These are phyloP conservation scores for Pichia sp. DNA, from an alignment of 1,139 yeast species.

Conservation along the genomic window DNA sequence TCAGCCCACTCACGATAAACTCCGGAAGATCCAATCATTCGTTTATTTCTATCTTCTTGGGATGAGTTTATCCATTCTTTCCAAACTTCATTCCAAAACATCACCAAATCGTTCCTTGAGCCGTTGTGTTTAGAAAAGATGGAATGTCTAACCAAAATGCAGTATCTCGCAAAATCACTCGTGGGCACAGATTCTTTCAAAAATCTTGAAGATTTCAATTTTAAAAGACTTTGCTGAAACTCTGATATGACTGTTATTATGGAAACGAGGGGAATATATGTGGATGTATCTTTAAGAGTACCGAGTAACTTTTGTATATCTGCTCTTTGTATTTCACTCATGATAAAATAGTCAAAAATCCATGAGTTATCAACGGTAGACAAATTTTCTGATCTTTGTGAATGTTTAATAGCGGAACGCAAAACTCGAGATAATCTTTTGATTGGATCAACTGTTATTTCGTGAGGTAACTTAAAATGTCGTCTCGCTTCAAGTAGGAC, in stretches of 20 bases:
- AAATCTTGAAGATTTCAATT: slow-evolving; percentile 14
- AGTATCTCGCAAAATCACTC: slow-evolving; percentile 26
- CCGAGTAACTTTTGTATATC: slow-evolving; percentile 7
- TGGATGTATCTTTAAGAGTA: slow-evolving; percentile 1
- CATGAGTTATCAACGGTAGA: slow-evolving; percentile 1
- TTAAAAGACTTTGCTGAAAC: slow-evolving; percentile 10
- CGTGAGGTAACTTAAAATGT: slow-evolving; percentile 20
- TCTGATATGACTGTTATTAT: slow-evolving; percentile 11
- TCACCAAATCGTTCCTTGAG: slow-evolving; percentile 16
- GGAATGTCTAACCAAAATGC: slow-evolving; percentile 16
- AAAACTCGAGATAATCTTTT: slow-evolving; percentile 9
- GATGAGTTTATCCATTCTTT: slow-evolving; percentile 18
- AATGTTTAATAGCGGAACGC: slow-evolving; percentile 5
- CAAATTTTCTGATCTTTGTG: neutral
- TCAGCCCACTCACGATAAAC: slow-evolving; percentile 18
- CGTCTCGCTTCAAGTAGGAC: slow-evolving; percentile 15
- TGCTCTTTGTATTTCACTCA: slow-evolving; percentile 10
- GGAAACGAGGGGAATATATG: slow-evolving; percentile 10
- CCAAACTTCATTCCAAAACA: slow-evolving; percentile 23
- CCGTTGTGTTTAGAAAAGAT: slow-evolving; percentile 16
- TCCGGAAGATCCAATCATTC: slow-evolving; percentile 12
- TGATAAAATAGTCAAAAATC: slow-evolving; percentile 14
- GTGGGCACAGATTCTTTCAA: slow-evolving; percentile 21
- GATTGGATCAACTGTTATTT: slow-evolving; percentile 10
- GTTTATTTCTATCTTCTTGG: slow-evolving; percentile 14